These are phyloP conservation scores for Lipomyces oligophaga DNA, from an alignment of 805 yeast species.

Conservation along the genomic window DNA sequence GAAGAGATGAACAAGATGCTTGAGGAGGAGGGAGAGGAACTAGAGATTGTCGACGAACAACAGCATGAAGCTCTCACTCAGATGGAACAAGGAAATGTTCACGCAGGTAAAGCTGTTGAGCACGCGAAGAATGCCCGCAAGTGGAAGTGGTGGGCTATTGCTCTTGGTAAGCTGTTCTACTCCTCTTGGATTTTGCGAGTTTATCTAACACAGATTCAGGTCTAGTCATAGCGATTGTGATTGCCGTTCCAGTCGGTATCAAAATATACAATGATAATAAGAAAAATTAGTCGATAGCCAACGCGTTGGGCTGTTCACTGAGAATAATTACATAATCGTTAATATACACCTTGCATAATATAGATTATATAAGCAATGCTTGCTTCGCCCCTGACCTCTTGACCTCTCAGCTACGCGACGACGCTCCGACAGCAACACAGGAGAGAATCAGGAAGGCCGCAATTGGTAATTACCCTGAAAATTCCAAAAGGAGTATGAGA, in stretches of 20 bases:
- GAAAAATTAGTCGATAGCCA: no score
- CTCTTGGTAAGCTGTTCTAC: constrained; percentile 42
- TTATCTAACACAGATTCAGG: not conserved
- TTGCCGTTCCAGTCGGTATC: not conserved
- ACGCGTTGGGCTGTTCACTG: no score
- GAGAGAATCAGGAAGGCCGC: no score
- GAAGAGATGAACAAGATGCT: constrained; percentile 93
- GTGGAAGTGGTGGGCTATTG: constrained; percentile 79
- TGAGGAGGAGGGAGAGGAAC: constrained; percentile 86
- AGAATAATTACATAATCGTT: no score
- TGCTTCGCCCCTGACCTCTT: no score
- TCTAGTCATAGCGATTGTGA: constrained; percentile 1
- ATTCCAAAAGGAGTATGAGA: no score
- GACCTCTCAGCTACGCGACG: no score
- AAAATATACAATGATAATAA: no score
- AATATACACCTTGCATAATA: no score
- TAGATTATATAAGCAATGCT: no score
- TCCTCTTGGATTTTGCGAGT: not conserved
- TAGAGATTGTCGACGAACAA: constrained; percentile 75
- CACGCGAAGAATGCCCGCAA: constrained; percentile 85
- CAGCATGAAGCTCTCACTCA: constrained; percentile 79
- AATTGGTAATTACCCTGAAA: no score
- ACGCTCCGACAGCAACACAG: no score
- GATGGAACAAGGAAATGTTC: constrained; percentile 88
- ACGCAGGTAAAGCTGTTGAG: constrained; percentile 81